Base-by-base conservation (phyloP, 495 filamentous ascomycete species). In the Aspergillus ellipticus region DNA sequence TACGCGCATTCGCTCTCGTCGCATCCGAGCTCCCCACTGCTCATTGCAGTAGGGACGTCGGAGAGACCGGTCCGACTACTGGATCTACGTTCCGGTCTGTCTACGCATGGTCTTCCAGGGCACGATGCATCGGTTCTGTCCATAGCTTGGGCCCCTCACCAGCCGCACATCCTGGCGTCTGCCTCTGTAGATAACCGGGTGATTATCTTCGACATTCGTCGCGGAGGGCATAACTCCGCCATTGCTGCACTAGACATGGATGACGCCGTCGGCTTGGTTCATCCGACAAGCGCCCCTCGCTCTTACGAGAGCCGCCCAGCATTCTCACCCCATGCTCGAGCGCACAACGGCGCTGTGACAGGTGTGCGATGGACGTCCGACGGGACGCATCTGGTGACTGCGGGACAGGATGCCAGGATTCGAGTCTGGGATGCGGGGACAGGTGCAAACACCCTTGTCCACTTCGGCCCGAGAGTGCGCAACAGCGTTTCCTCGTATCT, bases 31-130 rank as follows among this genome's bases (percentile, higher is more conserved):
- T 55, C 92, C 82, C 71, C 69, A 22, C 74, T 95, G 2, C 80
- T 96, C 19, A 85, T 96, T 19, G 91, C 92, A 9, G 90, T 89
- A 57, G 89, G 84, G 4, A 94, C 90, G 1, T 89, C 92, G 48
- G 87, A 91, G 58, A 86, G 87, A 11, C 77, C 85, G 3, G 85
- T 95, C 2, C 85, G 90, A 20, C 77, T 97, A 11, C 82, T 96
- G 3, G 92, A 97, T 65, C 74, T 96, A 11, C 83, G 87, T 28
- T 87, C 90, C 2, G 89, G 90, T 1, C 73, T 88, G 20, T 82
- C 78, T 39, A 86, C 88, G 3, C 93, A 96, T 60, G 85, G 86
- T 3, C 77, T 97, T 4, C 78, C 86, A 8, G 87, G 90, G 7
- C 89, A 93, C 64, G 77, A 75, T 46, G 86, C 85, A 3, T 83